Base-by-base conservation (phyloP, 2,329 filamentous ascomycete species). In the Fusarium sp. region DNA sequence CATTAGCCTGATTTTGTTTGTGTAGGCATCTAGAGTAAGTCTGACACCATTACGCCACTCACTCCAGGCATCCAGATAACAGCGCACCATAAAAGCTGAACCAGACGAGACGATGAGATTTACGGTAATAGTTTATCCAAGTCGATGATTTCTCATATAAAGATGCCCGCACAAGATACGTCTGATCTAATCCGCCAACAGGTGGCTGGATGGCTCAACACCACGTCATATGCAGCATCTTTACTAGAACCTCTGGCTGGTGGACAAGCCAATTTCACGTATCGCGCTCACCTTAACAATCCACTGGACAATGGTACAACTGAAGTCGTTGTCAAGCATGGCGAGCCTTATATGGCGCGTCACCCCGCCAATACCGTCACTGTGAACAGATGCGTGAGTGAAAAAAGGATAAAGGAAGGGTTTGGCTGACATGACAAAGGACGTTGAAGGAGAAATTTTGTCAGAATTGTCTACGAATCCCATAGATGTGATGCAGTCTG, bases 311-410 rank as follows among this genome's bases (percentile, higher is more conserved):
- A 70, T 24, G 58, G 47, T 0, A 54, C 58, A 1, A 20, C 31
- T 2, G 24, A 44, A 7, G 51, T 69, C 5, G 26, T 69, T 17
- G 41, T 69, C 14, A 64, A 69, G 41, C 47, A 69, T 33, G 57
- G 45, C 6, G 52, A 70, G 39, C 47, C 45, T 8, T 64, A 49
- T 14, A 69, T 70, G 58, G 47, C 65, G 8, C 49, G 38, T 7
- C 47, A 69, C 22, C 47, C 65, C 4, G n/a, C 15, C 2, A 64
- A 70, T n/a, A 9, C 24, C 3, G 14, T 70, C 6, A 51, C 58
- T 1, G 42, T 45, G 3, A 20, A 59, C 20, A 42, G 66, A 14
- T 70, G 52, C 6, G 59, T 69, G 22, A n/a, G 51, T 68, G 3
- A 13, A 20, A 2, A 0, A 12, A 10, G 1, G 7, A 20, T 8